Conservation (phyloP, 2,329 filamentous ascomycete genomes). For the Zalaria obscura region DNA sequence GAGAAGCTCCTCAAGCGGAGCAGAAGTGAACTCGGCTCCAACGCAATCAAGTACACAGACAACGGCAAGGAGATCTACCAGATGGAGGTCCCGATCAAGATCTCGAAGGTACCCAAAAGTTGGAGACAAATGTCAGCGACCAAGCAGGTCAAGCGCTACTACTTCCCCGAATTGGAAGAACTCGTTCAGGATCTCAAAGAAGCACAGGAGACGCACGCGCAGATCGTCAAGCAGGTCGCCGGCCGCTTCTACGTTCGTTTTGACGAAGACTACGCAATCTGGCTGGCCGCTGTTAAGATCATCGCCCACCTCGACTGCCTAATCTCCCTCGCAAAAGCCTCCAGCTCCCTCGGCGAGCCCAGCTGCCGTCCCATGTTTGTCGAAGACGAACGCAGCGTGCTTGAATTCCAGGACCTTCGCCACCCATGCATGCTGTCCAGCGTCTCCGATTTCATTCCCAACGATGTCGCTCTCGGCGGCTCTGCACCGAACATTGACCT, state of each 20-base stretch:
- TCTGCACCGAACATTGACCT: slow-evolving; percentile 70
- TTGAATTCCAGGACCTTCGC: slow-evolving; percentile 86
- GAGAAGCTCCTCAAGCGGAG: slow-evolving; percentile 56
- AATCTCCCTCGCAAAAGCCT: slow-evolving; percentile 83
- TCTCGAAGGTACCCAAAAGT: slow-evolving; percentile 62
- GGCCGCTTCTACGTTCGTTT: slow-evolving; percentile 75
- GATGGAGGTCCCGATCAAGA: slow-evolving; percentile 72
- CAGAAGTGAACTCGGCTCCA: slow-evolving; percentile 60
- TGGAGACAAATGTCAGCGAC: slow-evolving; percentile 98
- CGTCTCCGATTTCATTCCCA: slow-evolving; percentile 90
- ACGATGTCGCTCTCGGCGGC: slow-evolving; percentile 79
- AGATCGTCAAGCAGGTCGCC: slow-evolving; percentile 78
- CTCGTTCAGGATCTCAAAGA: slow-evolving; percentile 84
- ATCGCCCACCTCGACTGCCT: slow-evolving; percentile 89
- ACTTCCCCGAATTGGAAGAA: slow-evolving; percentile 68
- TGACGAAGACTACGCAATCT: slow-evolving; percentile 70
- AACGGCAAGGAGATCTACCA: slow-evolving; percentile 97
- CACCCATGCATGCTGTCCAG: slow-evolving; percentile 89
- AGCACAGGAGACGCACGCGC: slow-evolving; percentile 82
- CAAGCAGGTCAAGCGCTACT: slow-evolving; percentile 80
- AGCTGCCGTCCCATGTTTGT: slow-evolving; percentile 83
- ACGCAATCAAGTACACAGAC: slow-evolving; percentile 44
- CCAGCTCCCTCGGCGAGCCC: slow-evolving; percentile 66
- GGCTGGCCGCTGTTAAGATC: slow-evolving; percentile 82
- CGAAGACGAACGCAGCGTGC: slow-evolving; percentile 53